Evolutionary conservation across 441 rosid species (phyloP).

Genomic region (Adansonia grandidieri): DNA sequence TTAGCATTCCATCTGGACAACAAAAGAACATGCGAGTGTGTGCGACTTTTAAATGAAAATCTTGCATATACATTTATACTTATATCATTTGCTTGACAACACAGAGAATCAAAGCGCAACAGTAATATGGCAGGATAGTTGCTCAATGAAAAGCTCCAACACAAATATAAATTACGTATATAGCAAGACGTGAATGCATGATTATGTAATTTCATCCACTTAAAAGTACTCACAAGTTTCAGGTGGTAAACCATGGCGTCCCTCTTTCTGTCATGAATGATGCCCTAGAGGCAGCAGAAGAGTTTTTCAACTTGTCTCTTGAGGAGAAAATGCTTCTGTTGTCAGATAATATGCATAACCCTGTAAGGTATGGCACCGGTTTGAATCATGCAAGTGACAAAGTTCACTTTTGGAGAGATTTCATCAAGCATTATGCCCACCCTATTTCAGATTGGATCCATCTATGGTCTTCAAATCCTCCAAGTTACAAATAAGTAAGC

Average conservation of each 20-base stretch:
- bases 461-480: constrained; percentile 72
- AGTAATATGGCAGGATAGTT: background rate
- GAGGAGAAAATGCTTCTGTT: constrained; percentile 60
- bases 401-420: constrained; percentile 76
- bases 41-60: background rate
- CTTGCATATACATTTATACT: background rate
- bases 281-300: constrained; percentile 50
- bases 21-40: background rate
- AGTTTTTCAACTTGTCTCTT: constrained; percentile 67
- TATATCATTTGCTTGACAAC: background rate
- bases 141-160: background rate
- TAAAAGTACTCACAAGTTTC: constrained; percentile 30
- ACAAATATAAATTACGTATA: background rate
- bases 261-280: constrained; percentile 43
- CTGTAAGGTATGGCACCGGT: constrained; percentile 75
- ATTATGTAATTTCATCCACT: background rate
- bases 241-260: constrained; percentile 71
- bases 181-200: constrained; percentile 26
- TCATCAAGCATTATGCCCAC: constrained; percentile 70
- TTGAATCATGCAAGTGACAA: constrained; percentile 58
- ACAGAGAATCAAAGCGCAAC: background rate
- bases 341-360: constrained; percentile 54
- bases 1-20: background rate
- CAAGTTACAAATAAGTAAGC: constrained; percentile 55
- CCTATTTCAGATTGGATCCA: constrained; percentile 62